These are phyloP conservation scores for barley (Hordeum vulgare) DNA, from an alignment of 176 grass and related monocot genomes.

Conservation along the genomic window DNA sequence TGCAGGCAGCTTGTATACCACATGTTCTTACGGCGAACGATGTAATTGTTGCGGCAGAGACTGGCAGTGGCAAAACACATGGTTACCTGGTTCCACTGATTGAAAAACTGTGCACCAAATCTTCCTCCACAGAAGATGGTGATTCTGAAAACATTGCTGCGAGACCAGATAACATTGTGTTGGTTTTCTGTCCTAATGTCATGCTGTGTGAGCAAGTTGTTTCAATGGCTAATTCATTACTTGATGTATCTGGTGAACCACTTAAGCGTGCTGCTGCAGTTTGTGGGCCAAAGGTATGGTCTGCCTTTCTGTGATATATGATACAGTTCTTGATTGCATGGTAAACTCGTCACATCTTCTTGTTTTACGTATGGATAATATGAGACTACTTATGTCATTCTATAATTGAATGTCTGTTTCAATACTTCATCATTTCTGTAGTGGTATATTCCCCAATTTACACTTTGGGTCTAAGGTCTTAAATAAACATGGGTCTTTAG, in stretches of 20 bases:
- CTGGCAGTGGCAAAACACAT: conserved; percentile 95
- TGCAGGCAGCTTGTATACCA: conserved; percentile 82
- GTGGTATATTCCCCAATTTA: not conserved
- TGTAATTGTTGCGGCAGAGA: conserved; percentile 87
- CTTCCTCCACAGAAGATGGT: conserved; percentile 22
- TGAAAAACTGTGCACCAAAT: conserved; percentile 55
- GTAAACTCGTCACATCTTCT: not conserved
- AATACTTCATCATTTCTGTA: conserved; percentile 1
- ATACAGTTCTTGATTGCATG: not conserved
- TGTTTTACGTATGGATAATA: not conserved
- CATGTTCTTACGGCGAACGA: conserved; percentile 61
- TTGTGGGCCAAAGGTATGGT: conserved; percentile 78
- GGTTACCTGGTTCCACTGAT: conserved; percentile 87
- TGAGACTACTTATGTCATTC: not conserved
- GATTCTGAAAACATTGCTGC: conserved; percentile 8
- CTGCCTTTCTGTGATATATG: not conserved
- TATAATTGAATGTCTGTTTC: not conserved
- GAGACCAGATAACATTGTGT: conserved; percentile 1
- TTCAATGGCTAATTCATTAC: conserved; percentile 66
- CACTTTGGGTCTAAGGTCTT: not conserved
- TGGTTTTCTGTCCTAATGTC: conserved; percentile 90
- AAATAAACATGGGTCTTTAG: conserved; percentile 1
- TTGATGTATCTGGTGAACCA: conserved; percentile 64
- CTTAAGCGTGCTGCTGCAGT: conserved; percentile 65
- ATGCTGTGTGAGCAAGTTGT: conserved; percentile 97